A percentile compares a stretch with the other conserved stretches of the same genome.
These are phyloP conservation scores for Mycena alexandri DNA, from an alignment of 768 basidiomycete genomes.

Conservation along the genomic window DNA sequence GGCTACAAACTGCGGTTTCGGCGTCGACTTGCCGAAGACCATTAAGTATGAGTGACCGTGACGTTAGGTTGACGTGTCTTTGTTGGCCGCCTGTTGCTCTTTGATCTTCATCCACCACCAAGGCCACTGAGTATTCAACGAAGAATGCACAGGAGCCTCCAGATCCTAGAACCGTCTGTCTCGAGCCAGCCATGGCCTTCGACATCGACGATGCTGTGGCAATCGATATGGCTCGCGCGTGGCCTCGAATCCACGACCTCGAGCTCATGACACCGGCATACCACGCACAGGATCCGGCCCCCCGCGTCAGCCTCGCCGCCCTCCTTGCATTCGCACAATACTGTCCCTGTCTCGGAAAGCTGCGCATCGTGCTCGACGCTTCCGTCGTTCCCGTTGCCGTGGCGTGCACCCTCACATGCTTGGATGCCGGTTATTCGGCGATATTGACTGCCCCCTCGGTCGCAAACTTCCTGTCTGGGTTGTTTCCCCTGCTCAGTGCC, in stretches of 20 bases:
- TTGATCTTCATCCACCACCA: no score
- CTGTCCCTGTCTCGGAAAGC: not conserved
- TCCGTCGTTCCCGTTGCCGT: not conserved
- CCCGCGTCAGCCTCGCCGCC: not conserved
- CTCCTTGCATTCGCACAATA: not conserved
- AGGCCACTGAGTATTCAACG: no score
- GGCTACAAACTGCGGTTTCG: no score
- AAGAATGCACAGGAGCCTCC: no score
- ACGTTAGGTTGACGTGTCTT: no score
- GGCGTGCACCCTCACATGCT: not conserved
- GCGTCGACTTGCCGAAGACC: no score
- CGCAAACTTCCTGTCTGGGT: not conserved
- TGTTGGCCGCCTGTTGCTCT: no score
- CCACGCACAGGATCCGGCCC: not conserved
- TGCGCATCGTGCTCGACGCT: not conserved
- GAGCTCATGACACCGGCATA: not conserved
- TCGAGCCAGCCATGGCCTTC: constrained; percentile 1
- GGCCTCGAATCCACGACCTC: not conserved
- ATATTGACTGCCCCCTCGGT: not conserved
- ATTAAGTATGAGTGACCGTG: no score
- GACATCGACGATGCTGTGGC: not conserved
- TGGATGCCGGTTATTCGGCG: not conserved
- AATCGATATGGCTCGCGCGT: not conserved
- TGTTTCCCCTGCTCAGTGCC: not conserved
- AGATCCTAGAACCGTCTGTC: not conserved